Base-by-base conservation (phyloP, 106 monocot species). In the Ottelia alismoides region DNA sequence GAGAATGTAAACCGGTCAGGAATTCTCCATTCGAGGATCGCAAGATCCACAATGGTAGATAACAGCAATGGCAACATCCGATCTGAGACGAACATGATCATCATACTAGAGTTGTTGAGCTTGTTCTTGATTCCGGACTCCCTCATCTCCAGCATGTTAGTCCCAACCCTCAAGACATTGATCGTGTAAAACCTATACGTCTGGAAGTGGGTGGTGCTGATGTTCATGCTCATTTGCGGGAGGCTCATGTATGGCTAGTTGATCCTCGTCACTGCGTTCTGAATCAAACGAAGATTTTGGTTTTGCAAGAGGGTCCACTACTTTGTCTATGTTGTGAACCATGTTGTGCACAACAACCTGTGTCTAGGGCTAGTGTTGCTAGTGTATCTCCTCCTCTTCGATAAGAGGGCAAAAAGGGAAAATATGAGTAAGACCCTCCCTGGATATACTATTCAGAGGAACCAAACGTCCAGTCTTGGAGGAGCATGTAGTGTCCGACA, bases 301-400 rank as follows among this genome's bases (percentile, higher is more conserved):
- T 66, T 94, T 2, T 52, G 78, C 21, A 87, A 87, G 62, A 48
- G 71, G 30, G 70, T 93, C 30, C 81, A 88, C 44, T 94, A 94
- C 73, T 94, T 88, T 52, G 84, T 88, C 28, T 94, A 88, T 28
- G 88, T 80, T 18, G 58, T 94, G 27, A 69, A 71, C 16, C 66
- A 45, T 22, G 77, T 78, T 3, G 84, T 88, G 6, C 84, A 84
- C 68, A 88, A 81, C 32, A 78, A 78, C 56, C 60, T 94, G 51
- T 94, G 88, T 84, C 66, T 94, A 6, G 78, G 81, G 23, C 71
- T 80, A 26, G 84, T 78, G 18, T 64, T 94, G 25, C n/a, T 84
- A 22, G 68, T 76, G 0, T 94, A 88, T 83, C 70, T 73, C 30
- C 66, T 28, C 30, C 57, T 84, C 19, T 80, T 93, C 53, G 87